Percentiles rank a stretch among this genome's conserved stretches.
Evolutionary conservation across 106 monocot genomes (phyloP).

Genomic region (Allium sativum): DNA sequence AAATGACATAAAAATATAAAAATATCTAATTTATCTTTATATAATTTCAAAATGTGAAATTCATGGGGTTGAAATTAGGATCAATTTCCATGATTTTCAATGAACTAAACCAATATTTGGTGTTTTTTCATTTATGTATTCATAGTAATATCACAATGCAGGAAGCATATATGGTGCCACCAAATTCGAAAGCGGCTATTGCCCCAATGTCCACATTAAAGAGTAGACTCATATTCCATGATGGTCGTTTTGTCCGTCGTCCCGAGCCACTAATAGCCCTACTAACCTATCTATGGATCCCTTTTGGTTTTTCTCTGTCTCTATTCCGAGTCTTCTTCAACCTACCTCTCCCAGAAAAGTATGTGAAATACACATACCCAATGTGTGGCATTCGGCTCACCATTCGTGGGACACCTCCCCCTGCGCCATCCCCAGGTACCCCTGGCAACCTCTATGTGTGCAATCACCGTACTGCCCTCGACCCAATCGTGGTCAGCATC

Average conservation of each 20-base stretch:
- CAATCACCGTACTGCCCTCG: conserved; percentile 89
- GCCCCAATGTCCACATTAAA: conserved; percentile 32
- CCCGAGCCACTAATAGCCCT: conserved; percentile 49
- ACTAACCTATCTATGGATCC: conserved; percentile 57
- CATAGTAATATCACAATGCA: conserved; percentile 7
- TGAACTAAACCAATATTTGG: no score
- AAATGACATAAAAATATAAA: no score
- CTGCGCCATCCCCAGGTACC: conserved; percentile 24
- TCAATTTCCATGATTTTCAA: no score
- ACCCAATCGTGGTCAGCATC: conserved; percentile 63
- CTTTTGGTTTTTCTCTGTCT: conserved; percentile 62
- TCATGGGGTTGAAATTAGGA: no score
- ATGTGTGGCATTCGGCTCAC: conserved; percentile 56
- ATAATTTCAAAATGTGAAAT: no score
- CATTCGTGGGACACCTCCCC: conserved; percentile 50
- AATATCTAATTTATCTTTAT: no score
- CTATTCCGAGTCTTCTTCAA: conserved; percentile 71
- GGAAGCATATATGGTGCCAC: conserved; percentile 76
- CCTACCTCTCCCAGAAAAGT: conserved; percentile 36
- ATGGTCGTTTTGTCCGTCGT: conserved; percentile 70
- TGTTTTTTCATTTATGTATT: no score
- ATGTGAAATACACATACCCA: conserved; percentile 45
- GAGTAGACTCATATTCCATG: conserved; percentile 52
- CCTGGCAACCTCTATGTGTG: conserved; percentile 62
- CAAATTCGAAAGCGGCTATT: conserved; percentile 22